Evolutionary conservation across 1,139 yeast genomes (phyloP).

Genomic region (Pichia sp.): DNA sequence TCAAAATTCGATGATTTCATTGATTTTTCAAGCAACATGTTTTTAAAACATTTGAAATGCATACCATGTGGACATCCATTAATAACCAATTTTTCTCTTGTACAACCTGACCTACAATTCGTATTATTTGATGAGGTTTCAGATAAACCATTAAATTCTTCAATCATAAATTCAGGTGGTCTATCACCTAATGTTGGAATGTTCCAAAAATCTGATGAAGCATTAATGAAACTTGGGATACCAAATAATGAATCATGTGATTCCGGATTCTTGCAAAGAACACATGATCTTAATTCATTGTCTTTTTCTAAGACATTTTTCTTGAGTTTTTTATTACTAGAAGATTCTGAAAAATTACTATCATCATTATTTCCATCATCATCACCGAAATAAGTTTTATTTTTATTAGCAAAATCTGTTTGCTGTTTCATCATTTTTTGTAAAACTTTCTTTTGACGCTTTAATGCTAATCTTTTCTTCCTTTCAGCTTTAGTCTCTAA

Average conservation of each 20-base stretch:
- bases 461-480: constrained; percentile 63
- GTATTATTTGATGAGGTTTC: not conserved
- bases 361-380: constrained; percentile 12
- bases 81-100: constrained; percentile 34
- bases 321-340: too few species aligned
- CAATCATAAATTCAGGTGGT: constrained; percentile 23
- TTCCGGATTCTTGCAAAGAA: constrained; percentile 60
- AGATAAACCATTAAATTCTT: constrained; percentile 12
- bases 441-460: constrained; percentile 65
- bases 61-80: constrained; percentile 68
- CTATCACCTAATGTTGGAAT: constrained; percentile 34
- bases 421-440: constrained; percentile 79
- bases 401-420: constrained; percentile 54
- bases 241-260: constrained; percentile 45
- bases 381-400: constrained; percentile 23
- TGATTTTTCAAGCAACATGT: constrained; percentile 28
- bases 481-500: constrained; percentile 58
- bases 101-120: constrained; percentile 9
- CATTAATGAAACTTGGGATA: constrained; percentile 39
- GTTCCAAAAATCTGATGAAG: constrained; percentile 42
- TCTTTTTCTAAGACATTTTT: too few species aligned
- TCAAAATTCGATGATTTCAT: constrained; percentile 31
- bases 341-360: too few species aligned
- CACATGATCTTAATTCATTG: constrained; percentile 44
- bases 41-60: constrained; percentile 49